Evolutionary conservation across 1,284 basidiomycete genomes (phyloP).

Genomic region (Boletellus deceptivus): DNA sequence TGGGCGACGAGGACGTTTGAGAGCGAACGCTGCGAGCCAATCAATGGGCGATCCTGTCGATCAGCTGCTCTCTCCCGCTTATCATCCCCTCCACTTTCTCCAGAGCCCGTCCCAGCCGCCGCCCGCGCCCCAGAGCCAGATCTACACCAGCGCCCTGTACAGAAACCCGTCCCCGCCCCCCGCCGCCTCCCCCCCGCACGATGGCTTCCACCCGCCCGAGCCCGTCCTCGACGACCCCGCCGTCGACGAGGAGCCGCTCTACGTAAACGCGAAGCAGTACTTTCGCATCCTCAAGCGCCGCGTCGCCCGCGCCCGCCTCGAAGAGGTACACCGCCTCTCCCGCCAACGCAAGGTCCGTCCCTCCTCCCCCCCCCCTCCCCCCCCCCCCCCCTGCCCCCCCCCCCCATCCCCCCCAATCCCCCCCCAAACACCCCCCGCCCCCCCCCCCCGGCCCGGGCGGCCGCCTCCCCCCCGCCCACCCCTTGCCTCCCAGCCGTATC

Average conservation of each 20-base stretch:
- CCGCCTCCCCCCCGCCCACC: conserved; percentile 62
- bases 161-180: conserved; percentile 29
- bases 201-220: conserved; percentile 31
- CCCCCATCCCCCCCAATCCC: conserved; percentile 96
- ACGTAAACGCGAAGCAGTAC: conserved; percentile 98
- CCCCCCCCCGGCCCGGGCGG: conserved; percentile 95
- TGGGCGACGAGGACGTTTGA: conserved; percentile 21
- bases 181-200: conserved; percentile 28
- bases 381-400: conserved; percentile 34
- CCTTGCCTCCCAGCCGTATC: conserved; percentile 70
- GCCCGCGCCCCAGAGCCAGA: conserved; percentile 20
- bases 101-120: conserved; percentile 22
- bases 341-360: conserved; percentile 80
- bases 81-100: conserved; percentile 51
- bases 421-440: conserved; percentile 97
- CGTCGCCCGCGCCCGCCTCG: conserved; percentile 82
- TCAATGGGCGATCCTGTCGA: conserved; percentile 60
- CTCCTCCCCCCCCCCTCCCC: not conserved
- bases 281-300: conserved; percentile 93
- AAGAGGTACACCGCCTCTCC: conserved; percentile 89
- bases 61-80: conserved; percentile 60
- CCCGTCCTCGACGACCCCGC: conserved; percentile 23
- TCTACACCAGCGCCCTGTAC: conserved; percentile 27
- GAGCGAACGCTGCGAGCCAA: conserved; percentile 41
- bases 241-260: conserved; percentile 91